Evolutionary conservation across 2,329 filamentous ascomycete species (phyloP).

Genomic region (Stachybotrys chartarum): DNA sequence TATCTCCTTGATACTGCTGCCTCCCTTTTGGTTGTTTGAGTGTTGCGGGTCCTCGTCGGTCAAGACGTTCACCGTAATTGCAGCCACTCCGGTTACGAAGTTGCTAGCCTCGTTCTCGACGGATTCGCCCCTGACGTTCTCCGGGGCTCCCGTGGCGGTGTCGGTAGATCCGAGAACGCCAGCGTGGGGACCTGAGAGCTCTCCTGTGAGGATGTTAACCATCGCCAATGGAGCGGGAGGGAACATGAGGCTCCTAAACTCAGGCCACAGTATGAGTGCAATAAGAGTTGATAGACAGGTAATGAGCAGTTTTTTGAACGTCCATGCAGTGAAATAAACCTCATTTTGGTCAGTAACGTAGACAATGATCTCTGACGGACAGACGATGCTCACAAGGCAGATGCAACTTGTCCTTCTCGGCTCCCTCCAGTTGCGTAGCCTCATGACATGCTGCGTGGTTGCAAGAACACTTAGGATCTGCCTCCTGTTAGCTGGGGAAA

Average conservation of each 20-base stretch:
- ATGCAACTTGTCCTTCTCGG: slow-evolving; percentile 45
- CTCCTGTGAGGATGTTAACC: slow-evolving; percentile 59
- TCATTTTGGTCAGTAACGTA: slow-evolving; percentile 7
- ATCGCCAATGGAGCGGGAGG: slow-evolving; percentile 68
- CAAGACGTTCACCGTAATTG: slow-evolving; percentile 56
- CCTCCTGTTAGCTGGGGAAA: slow-evolving; percentile 30
- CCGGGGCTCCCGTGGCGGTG: slow-evolving; percentile 68
- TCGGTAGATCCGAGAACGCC: slow-evolving; percentile 67
- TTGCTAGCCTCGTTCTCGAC: slow-evolving; percentile 74
- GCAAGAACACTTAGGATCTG: slow-evolving; percentile 2
- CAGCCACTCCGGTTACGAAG: slow-evolving; percentile 58
- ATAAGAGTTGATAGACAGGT: slow-evolving; percentile 54
- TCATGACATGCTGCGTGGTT: slow-evolving; percentile 56
- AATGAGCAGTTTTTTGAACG: slow-evolving; percentile 58
- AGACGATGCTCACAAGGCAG: slow-evolving; percentile 16
- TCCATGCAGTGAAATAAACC: slow-evolving; percentile 59
- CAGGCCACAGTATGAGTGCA: slow-evolving; percentile 56
- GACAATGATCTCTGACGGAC: slow-evolving; percentile 31
- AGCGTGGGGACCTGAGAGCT: slow-evolving; percentile 65
- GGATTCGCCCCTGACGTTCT: slow-evolving; percentile 71
- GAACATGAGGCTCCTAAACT: slow-evolving; percentile 53
- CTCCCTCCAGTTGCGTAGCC: slow-evolving; percentile 72
- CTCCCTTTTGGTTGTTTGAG: slow-evolving; percentile 30
- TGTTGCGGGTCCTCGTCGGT: slow-evolving; percentile 64
- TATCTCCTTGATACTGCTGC: slow-evolving; percentile 15